Evolutionary conservation across 257 asterid genomes (phyloP).

Genomic region (Ajuga chamaepitys): DNA sequence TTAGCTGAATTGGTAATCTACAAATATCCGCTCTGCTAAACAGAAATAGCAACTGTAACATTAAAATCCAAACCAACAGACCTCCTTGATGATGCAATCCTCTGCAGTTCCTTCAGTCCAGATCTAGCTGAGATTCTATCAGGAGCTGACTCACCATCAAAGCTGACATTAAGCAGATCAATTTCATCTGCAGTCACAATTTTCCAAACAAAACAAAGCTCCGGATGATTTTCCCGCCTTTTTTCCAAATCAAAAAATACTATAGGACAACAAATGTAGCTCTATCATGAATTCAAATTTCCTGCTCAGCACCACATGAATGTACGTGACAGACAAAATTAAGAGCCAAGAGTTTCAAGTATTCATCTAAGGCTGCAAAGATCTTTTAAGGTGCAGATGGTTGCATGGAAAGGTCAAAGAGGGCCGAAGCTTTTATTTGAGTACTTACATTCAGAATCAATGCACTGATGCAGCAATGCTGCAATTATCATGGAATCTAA

Average conservation of each 20-base stretch:
- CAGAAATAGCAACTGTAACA: background rate
- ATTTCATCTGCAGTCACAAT: constrained; percentile 57
- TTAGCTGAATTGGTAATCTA: too few species aligned
- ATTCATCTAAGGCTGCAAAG: background rate
- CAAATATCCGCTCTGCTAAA: background rate
- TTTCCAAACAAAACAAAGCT: constrained; percentile 10
- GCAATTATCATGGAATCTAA: constrained; percentile 95
- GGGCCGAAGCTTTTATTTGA: background rate
- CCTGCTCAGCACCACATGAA: background rate
- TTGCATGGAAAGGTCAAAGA: background rate
- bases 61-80: constrained; percentile 12
- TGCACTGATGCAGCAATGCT: constrained; percentile 75
- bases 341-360: background rate
- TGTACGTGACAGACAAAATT: background rate
- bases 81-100: constrained; percentile 75
- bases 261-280: background rate
- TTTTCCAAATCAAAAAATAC: background rate
- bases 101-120: constrained; percentile 81
- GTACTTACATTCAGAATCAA: constrained; percentile 63
- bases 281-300: background rate
- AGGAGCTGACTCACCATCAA: constrained; percentile 84
- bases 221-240: background rate
- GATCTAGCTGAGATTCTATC: constrained; percentile 88
- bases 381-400: background rate
- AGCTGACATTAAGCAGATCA: constrained; percentile 92